Base-by-base conservation (phyloP, 495 filamentous ascomycete genomes). In the Ramalina intermedia region DNA sequence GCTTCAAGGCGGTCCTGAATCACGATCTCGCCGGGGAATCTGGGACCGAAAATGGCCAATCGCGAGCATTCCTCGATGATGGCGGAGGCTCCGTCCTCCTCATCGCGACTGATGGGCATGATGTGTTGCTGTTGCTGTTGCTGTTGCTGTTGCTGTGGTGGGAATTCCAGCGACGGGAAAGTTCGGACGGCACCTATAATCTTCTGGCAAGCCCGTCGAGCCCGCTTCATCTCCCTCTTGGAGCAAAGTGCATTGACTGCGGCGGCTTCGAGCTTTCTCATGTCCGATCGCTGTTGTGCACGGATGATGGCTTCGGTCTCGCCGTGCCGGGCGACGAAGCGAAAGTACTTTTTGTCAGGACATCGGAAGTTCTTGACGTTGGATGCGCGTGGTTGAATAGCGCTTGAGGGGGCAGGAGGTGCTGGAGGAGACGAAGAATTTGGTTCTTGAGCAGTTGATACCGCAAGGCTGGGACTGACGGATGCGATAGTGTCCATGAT, bases 221-320 rank as follows among this genome's bases (percentile, higher is more conserved):
- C 52, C 41, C 47, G 46, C 52, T 45, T 54, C 43, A 50, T 14
- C 37, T 50, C 47, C 1, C 26, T n/a, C 37, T 46, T 50, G 14
- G 38, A 21, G 21, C 47, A 37, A 2, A 26, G 17, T 29, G 46
- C 17, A 26, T 35, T 14, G 36, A 42, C 9, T 35, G 37, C 17
- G n/a, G 5, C 18, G 9, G 43, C 6, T 21, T 46, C 47, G 21
- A 9, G 20, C n/a, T n/a, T 23, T 43, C 20, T 24, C 11, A 5
- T 23, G 21, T 29, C 21, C 6, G 33, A 11, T 14, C 36, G 35
- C 46, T 14, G n/a, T 11, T 46, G 42, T 26, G 13, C 24, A 1
- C 21, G 9, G 11, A 37, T 18, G 1, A 17, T 37, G 20, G 37
- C 17, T 5, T 0, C 6, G 3, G 9, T 3, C 13, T 42, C 18